These are phyloP conservation scores for Vanrija pseudolonga DNA, from an alignment of 1,284 basidiomycete genomes.

Conservation along the genomic window DNA sequence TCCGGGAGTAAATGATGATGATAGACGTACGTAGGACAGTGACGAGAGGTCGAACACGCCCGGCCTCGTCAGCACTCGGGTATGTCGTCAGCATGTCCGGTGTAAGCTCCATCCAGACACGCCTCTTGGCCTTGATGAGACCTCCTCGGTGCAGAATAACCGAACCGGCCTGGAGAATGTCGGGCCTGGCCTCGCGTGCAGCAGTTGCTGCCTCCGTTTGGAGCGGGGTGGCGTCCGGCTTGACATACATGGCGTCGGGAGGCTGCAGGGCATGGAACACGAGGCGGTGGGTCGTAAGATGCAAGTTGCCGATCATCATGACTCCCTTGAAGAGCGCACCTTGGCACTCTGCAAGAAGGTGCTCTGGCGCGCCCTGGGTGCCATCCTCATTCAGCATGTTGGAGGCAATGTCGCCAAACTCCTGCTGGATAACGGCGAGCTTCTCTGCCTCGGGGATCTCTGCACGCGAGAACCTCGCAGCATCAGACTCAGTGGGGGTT, in stretches of 20 bases:
- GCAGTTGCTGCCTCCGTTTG: slow-evolving; percentile 10
- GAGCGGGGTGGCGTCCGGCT: slow-evolving; percentile 29
- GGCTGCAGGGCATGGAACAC: slow-evolving; percentile 64
- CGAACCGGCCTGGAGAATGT: slow-evolving; percentile 56
- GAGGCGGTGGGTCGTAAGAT: slow-evolving; percentile 63
- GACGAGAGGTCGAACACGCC: slow-evolving; percentile 56
- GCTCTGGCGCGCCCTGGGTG: slow-evolving; percentile 52
- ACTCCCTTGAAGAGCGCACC: slow-evolving; percentile 53
- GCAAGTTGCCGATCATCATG: slow-evolving; percentile 59
- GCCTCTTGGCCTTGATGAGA: slow-evolving; percentile 50
- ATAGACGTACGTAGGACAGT: slow-evolving; percentile 58
- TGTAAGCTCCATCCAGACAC: slow-evolving; percentile 64
- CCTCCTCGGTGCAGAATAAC: slow-evolving; percentile 54
- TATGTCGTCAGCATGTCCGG: slow-evolving; percentile 62
- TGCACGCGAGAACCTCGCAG: slow-evolving; percentile 5
- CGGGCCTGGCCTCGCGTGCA: slow-evolving; percentile 10
- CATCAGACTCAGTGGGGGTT: not conserved
- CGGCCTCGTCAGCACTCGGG: slow-evolving; percentile 57
- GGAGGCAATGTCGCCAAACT: slow-evolving; percentile 45
- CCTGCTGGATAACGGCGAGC: slow-evolving; percentile 41
- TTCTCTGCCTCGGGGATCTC: slow-evolving; percentile 39
- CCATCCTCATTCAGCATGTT: slow-evolving; percentile 55
- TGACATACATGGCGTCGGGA: slow-evolving; percentile 37
- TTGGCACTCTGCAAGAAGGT: slow-evolving; percentile 57
- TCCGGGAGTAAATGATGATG: not conserved